Base-by-base conservation (phyloP, 768 basidiomycete genomes). In the Tricholomella constricta region DNA sequence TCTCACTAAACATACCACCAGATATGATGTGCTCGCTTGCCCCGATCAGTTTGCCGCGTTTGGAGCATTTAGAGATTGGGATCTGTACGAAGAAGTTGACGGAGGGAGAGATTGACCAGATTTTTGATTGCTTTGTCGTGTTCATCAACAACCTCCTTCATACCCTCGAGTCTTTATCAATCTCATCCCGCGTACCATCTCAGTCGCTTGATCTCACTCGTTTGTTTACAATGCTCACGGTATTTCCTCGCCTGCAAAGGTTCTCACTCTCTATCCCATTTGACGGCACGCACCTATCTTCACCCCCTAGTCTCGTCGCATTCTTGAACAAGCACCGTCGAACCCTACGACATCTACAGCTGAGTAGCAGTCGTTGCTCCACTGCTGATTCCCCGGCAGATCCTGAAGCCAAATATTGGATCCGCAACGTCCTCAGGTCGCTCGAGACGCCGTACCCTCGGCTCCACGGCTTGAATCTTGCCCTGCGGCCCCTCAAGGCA, bases 221-320 rank as follows among this genome's bases (percentile, higher is more conserved):
- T 20, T 68, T 81, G 34, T 75, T 77, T 56, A 50, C 56, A 14
- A 56, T 60, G 40, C 63, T 78, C 31, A 76, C 73, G 0, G 62
- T 56, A 12, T 78, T 77, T 32, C 73, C 76, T n/a, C 65, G 52
- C 35, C 67, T 81, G 12, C 64, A 49, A n/a, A 62, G 68, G 1
- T 64, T 79, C 37, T 52, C 67, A 1, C 62, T 81, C 12, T 75
- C 72, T 25, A 75, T 79, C 14, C 78, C 79, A 6, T 77, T 72
- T 45, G 72, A 79, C 37, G 77, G 78, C 6, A 64, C 60, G 6
- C 75, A 78, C 31, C 68, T 81, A 22, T 61, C 69, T 9, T 63
- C 73, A 27, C 69, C 72, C 0, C 31, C 43, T 17, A 36, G 57
- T 8, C 67, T 81, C 17, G 67, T 65, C 12, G 50, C 26, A 2